Base-by-base conservation (phyloP, 2,329 filamentous ascomycete species). In the Mariannaea elegans region DNA sequence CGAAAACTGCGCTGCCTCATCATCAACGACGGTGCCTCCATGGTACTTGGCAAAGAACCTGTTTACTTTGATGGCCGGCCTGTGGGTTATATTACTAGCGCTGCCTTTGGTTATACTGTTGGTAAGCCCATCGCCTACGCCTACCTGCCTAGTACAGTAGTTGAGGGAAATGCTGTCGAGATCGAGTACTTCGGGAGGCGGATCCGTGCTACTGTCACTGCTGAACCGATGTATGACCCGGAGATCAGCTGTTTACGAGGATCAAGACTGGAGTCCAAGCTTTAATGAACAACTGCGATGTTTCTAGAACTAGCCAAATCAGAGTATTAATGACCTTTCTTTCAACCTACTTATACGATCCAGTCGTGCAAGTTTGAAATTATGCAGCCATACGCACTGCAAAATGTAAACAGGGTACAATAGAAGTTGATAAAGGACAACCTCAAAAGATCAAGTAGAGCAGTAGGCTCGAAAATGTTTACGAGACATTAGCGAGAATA, bases 41-140 rank as follows among this genome's bases (percentile, higher is more conserved):
- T 88, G 63, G 79, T 88, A 0, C 71, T 89, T 1, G 86, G 86
- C 6, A 88, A 88, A 67, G 87, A 89, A 68, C 87, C 87, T 0
- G 84, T 89, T 0, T 87, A 82, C 54, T 63, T 78, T 13, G 69
- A 80, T 2, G 80, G 79, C 8, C 72, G 79, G 53, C 64, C 80
- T 0, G 76, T 76, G 1, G 86, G 87, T 0, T 89, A 89, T 61
- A 77, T 89, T 23, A 88, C 85, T 2, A 88, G 80, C 50, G 82
- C 86, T 1, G 85, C 83, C 0, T 89, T 88, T 66, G 87, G 83
- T 0, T 88, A 85, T 65, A 85, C 82, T 0, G 69, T 89, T 9
- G 73, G 84, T 23, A 87, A 83, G 71, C 86, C 87, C 0, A 77
- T 88, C 12, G 86, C 84, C 0, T 88, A 84, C 69, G 82, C 85